Percentiles rank a stretch among this genome's conserved stretches.
These are phyloP conservation scores for Cercospora zeina DNA, from an alignment of 2,329 filamentous ascomycete genomes.

Conservation along the genomic window DNA sequence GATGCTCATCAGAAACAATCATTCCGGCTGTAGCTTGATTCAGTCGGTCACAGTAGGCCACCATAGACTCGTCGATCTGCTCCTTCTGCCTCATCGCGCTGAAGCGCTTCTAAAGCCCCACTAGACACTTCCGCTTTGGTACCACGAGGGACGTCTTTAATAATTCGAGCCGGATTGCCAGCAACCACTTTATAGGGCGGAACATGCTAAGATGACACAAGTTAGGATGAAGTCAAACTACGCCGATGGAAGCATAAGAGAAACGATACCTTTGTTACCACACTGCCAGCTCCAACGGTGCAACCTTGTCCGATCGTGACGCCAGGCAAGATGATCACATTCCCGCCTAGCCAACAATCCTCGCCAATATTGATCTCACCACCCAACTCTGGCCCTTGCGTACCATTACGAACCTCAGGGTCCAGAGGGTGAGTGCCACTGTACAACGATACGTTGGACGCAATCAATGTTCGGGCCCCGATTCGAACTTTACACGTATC, in stretches of 20 bases:
- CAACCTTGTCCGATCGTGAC: conserved; percentile 74
- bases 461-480: conserved; percentile 74
- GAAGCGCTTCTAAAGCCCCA: conserved; percentile 30
- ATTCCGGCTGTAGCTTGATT: not conserved
- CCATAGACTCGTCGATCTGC: not conserved
- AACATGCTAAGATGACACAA: conserved; percentile 51
- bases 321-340: conserved; percentile 69
- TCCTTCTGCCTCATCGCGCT: not conserved
- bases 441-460: conserved; percentile 75
- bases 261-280: conserved; percentile 68
- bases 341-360: conserved; percentile 78
- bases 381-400: conserved; percentile 71
- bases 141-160: conserved; percentile 42
- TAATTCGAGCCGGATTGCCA: conserved; percentile 66
- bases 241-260: not conserved
- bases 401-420: conserved; percentile 70
- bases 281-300: conserved; percentile 76
- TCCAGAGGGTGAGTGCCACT: conserved; percentile 76
- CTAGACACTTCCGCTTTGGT: conserved; percentile 36
- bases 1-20: not conserved
- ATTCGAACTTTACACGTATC: conserved; percentile 75
- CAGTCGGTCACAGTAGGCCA: not conserved
- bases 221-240: not conserved
- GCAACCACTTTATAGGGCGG: conserved; percentile 62
- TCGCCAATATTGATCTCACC: conserved; percentile 73